Base-by-base conservation (phyloP, 768 basidiomycete species). In the Rhizopogon sp. region DNA sequence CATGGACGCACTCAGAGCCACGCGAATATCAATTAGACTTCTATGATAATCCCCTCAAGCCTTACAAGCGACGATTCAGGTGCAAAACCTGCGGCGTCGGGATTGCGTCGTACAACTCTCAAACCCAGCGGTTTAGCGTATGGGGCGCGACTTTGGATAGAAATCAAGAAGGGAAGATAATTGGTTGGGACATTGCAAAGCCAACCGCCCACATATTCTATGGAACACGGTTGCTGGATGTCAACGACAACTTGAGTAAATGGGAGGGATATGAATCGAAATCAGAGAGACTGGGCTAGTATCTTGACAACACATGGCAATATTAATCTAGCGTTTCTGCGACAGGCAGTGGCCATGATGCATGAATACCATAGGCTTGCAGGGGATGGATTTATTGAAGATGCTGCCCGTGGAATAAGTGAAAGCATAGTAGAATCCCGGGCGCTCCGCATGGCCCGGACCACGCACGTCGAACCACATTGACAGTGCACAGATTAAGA, bases 131-230 rank as follows among this genome's bases (percentile, higher is more conserved):
- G 52, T 78, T 77, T 72, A 85, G 81, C 62, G 69, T 87, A 13
- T 85, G 82, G 79, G 84, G 82, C 8, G 72, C 73, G 0, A 74
- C 79, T 50, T 67, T 89, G 22, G 76, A 81, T 56, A 74, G 85
- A 40, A 78, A 82, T 57, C 71, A 69, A 3, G 68, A 75, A 2
- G 81, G 82, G 6, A 72, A 67, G 45, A 78, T 84, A 49, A 70
- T 77, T 45, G 67, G 74, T 41, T 82, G 81, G 80, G 80, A 82
- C 2, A 59, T 65, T 20, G 66, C 85, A 42, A 80, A 79, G 61
- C 88, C 87, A 0, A 86, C 82, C 0, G 79, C 71, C 31, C 78
- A 78, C 63, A 82, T 82, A 5, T 88, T 86, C 67, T 87, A 87
- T 59, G 81, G 70, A 10, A 87, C 85, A 20, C 74, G 81, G 20